These are phyloP conservation scores for Waltergamsia citrina DNA, from an alignment of 2,329 filamentous ascomycete species.

Conservation along the genomic window DNA sequence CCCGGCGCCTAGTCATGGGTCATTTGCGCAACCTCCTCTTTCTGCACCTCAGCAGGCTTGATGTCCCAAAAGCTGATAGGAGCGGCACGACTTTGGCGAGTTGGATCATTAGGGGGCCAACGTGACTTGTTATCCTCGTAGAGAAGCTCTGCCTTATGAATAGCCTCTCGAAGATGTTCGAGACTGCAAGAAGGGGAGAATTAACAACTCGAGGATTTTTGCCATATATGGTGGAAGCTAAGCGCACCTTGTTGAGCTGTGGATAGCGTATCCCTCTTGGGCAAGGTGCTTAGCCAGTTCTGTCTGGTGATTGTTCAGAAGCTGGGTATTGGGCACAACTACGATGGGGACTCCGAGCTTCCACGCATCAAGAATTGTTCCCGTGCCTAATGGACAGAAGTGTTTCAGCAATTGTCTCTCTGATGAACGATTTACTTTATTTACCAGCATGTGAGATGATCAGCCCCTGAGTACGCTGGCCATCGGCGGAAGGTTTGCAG, in stretches of 20 bases:
- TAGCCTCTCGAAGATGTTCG: slow-evolving; percentile 22
- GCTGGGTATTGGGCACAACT: slow-evolving; percentile 73
- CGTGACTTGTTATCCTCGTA: slow-evolving; percentile 22
- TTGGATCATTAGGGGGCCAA: slow-evolving; percentile 19
- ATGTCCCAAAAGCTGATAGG: slow-evolving; percentile 24
- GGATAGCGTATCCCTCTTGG: slow-evolving; percentile 65
- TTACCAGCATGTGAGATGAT: slow-evolving; percentile 85
- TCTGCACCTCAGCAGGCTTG: slow-evolving; percentile 17
- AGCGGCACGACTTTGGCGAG: slow-evolving; percentile 6
- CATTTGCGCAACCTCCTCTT: slow-evolving; percentile 27
- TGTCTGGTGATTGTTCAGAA: slow-evolving; percentile 85
- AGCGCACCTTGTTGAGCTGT: slow-evolving; percentile 55
- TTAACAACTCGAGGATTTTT: too few species aligned
- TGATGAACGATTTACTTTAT: slow-evolving; percentile 9
- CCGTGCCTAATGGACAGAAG: slow-evolving; percentile 60
- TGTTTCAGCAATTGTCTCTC: too few species aligned
- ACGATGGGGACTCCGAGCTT: slow-evolving; percentile 68
- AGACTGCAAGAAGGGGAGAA: slow-evolving; percentile 10
- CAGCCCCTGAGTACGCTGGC: slow-evolving; percentile 50
- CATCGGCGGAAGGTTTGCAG: slow-evolving; percentile 37
- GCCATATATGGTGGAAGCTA: background rate
- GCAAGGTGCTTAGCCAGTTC: slow-evolving; percentile 75
- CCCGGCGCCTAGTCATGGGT: slow-evolving; percentile 22
- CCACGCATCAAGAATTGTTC: slow-evolving; percentile 78
- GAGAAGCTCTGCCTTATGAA: slow-evolving; percentile 25